These are phyloP conservation scores for Astrothelium macrocarpum DNA, from an alignment of 495 filamentous ascomycete species.

Conservation along the genomic window DNA sequence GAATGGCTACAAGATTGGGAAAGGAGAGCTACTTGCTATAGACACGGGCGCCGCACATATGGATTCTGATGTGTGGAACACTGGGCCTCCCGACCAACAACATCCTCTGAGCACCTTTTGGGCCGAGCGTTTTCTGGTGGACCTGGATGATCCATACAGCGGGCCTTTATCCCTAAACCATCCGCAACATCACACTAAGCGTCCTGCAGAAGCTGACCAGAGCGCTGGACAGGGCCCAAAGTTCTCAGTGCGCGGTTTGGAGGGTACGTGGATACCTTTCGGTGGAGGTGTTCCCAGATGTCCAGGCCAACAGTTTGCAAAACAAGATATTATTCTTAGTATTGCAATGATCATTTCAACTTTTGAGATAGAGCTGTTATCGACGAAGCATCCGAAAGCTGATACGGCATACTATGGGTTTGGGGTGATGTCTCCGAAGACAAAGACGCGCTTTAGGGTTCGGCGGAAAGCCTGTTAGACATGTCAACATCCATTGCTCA, in stretches of 20 bases:
- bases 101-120: constrained; percentile 25
- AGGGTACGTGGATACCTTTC: neutral
- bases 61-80: constrained; percentile 27
- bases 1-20: neutral
- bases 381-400: neutral
- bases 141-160: constrained; percentile 22
- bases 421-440: neutral
- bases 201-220: neutral
- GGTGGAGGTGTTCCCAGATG: neutral
- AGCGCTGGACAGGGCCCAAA: neutral
- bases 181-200: neutral
- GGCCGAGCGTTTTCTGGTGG: constrained; percentile 26
- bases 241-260: neutral
- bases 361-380: neutral
- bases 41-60: constrained; percentile 9
- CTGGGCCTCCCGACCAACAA: constrained; percentile 7
- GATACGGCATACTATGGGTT: neutral
- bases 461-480: neutral
- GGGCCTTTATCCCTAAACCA: constrained; percentile 13
- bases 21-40: neutral
- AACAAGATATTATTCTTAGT: neutral
- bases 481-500: no score
- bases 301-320: neutral
- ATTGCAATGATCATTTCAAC: neutral
- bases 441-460: neutral